These are phyloP conservation scores for Colletotrichum coccodes DNA, from an alignment of 2,329 filamentous ascomycete species.

Conservation along the genomic window DNA sequence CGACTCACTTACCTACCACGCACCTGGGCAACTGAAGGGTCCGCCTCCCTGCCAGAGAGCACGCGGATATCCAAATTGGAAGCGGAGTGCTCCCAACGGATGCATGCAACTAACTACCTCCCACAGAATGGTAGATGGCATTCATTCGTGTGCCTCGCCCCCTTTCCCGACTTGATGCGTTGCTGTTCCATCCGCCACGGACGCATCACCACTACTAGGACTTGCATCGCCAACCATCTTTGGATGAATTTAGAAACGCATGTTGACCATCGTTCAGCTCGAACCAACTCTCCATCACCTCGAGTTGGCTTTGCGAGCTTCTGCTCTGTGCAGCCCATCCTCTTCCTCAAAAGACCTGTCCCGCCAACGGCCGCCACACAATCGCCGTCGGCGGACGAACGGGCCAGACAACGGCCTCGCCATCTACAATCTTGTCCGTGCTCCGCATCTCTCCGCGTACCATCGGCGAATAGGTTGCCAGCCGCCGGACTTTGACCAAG, in stretches of 20 bases:
- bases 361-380: not conserved
- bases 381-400: not conserved
- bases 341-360: not conserved
- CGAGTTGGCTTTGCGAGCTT: slow-evolving; percentile 17
- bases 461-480: slow-evolving; percentile 11
- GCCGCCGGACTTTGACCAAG: slow-evolving; percentile 11
- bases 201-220: not conserved
- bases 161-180: slow-evolving; percentile 5
- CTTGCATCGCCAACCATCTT: not conserved
- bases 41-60: not conserved
- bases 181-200: not conserved
- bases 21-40: not conserved
- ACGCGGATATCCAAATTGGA: not conserved
- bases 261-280: slow-evolving; percentile 2
- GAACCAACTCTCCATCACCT: not conserved
- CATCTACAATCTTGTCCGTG: slow-evolving; percentile 9
- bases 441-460: slow-evolving; percentile 6
- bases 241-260: slow-evolving; percentile 6
- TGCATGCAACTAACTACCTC: not conserved
- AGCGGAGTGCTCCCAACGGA: too few species aligned
- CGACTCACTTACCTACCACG: not conserved
- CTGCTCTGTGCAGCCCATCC: slow-evolving; percentile 14
- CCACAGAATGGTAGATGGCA: not conserved
- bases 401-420: slow-evolving; percentile 19
- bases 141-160: not conserved